Conservation (phyloP, 2,329 filamentous ascomycete genomes). For the Lachnellula subtilissima region DNA sequence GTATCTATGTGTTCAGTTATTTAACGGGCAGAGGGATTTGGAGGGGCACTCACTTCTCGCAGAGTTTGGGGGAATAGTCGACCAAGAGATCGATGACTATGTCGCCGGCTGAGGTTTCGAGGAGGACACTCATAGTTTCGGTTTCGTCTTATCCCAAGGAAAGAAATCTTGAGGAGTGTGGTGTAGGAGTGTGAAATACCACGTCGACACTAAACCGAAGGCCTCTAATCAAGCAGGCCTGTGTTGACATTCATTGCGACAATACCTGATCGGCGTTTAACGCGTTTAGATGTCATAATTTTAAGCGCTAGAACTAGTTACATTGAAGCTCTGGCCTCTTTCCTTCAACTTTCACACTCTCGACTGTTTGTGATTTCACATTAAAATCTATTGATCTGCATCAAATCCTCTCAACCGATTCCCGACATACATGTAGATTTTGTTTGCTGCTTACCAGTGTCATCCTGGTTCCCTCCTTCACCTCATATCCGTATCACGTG, state of each 20-base stretch:
- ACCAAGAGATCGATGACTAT: conserved; percentile 91
- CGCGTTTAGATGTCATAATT: background rate
- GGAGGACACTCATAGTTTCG: conserved; percentile 74
- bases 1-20: conserved; percentile 49
- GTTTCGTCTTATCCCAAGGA: background rate
- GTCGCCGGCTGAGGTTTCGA: conserved; percentile 90
- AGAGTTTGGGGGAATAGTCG: conserved; percentile 83
- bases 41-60: conserved; percentile 75
- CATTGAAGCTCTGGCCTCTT: background rate
- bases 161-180: background rate
- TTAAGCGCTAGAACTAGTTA: background rate
- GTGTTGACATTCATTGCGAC: background rate
- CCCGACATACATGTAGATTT: background rate
- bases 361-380: too few relatives aligned
- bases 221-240: background rate
- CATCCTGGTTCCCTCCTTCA: background rate
- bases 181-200: background rate
- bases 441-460: background rate
- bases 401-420: too few relatives aligned
- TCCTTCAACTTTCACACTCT: background rate
- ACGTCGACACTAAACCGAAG: background rate
- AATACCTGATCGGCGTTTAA: background rate
- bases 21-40: conserved; percentile 14
- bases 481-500: background rate
- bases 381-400: too few relatives aligned